These are phyloP conservation scores for Lizanozyma gosingica DNA, from an alignment of 1,139 yeast species.

Conservation along the genomic window DNA sequence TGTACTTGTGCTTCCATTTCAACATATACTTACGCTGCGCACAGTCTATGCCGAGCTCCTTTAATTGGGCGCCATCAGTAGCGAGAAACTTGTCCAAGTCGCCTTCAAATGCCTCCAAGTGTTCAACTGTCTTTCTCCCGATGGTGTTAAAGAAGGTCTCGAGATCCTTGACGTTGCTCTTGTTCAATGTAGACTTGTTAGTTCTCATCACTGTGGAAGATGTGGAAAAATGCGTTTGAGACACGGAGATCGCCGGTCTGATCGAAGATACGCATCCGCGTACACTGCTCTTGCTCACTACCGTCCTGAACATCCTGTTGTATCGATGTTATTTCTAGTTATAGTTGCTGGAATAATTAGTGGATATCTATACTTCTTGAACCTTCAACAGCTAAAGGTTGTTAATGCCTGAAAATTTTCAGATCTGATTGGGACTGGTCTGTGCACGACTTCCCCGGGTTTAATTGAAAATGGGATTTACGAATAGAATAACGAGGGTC, in stretches of 20 bases:
- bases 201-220: neutral
- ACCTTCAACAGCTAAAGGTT: too few species aligned
- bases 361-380: too few species aligned
- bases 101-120: conserved; percentile 60
- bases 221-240: neutral
- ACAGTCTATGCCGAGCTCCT: conserved; percentile 72
- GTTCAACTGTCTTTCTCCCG: conserved; percentile 68
- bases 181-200: neutral
- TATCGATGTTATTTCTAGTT: too few species aligned
- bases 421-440: neutral
- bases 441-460: neutral
- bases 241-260: neutral
- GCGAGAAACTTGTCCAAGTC: conserved; percentile 62
- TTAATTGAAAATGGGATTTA: too few species aligned
- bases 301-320: neutral
- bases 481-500: too few species aligned
- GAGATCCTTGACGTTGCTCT: conserved; percentile 56
- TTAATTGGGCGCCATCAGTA: conserved; percentile 49
- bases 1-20: conserved; percentile 40
- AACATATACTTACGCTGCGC: conserved; percentile 60
- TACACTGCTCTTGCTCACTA: neutral
- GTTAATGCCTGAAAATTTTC: neutral
- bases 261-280: neutral
- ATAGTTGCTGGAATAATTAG: too few species aligned
- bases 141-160: conserved; percentile 61